Evolutionary conservation across 257 asterid species (phyloP).

Genomic region (Solanum neorickii): DNA sequence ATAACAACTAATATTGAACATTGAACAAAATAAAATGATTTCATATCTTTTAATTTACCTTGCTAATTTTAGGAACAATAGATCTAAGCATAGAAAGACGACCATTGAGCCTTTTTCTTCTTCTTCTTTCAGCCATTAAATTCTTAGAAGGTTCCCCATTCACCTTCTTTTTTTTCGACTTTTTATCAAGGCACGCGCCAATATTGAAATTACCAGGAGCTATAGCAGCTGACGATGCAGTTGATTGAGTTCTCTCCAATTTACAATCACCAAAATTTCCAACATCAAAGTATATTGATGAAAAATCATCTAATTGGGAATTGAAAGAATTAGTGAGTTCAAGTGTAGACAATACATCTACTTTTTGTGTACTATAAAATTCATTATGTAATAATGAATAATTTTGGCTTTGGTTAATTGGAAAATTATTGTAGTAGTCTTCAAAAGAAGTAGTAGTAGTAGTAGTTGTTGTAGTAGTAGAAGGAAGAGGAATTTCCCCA

Average conservation of each 20-base stretch:
- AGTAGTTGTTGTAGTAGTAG: neutral
- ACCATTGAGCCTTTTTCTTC: constrained; percentile 67
- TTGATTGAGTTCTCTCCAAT: constrained; percentile 12
- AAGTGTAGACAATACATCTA: constrained; percentile 23
- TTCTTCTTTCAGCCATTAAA: constrained; percentile 74
- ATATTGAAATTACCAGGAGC: constrained; percentile 8
- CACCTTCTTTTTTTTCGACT: constrained; percentile 21
- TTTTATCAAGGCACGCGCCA: constrained; percentile 11
- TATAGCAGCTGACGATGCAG: neutral
- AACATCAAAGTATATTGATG: neutral
- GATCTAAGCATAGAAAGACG: constrained; percentile 83
- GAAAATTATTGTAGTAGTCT: neutral
- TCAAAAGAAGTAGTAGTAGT: constrained; percentile 1
- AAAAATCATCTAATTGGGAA: constrained; percentile 5
- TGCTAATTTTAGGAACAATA: constrained; percentile 87
- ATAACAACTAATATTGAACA: neutral
- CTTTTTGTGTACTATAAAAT: constrained; percentile 6
- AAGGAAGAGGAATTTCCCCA: neutral
- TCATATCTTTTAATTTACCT: constrained; percentile 8
- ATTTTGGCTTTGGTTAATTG: constrained; percentile 9
- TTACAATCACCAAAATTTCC: constrained; percentile 12
- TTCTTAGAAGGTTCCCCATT: constrained; percentile 68
- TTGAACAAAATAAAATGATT: neutral
- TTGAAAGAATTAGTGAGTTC: neutral
- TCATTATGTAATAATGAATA: neutral